Percentiles rank a stretch among this genome's conserved stretches.
Conservation (phyloP, 1,284 basidiomycete species). For the Trichosporon inkin region DNA sequence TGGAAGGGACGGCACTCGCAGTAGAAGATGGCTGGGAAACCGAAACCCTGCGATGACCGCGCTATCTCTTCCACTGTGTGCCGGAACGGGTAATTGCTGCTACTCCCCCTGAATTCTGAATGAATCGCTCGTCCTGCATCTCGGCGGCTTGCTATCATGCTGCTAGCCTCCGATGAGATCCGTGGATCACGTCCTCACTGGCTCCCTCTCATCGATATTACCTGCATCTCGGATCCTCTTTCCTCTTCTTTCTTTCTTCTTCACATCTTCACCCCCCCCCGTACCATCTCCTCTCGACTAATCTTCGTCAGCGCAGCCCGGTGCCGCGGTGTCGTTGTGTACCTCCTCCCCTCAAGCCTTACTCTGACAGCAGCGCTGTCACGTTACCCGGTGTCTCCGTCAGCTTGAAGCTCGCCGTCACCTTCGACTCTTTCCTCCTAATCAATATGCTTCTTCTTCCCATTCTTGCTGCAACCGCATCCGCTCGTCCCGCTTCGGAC, state of each 20-base stretch:
- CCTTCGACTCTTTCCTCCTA: neutral
- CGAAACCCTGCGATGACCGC: neutral
- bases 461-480: constrained; percentile 1
- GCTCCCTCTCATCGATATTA: neutral
- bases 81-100: neutral
- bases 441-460: neutral
- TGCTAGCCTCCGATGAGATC: neutral
- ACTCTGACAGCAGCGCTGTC: neutral
- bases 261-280: neutral
- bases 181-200: neutral
- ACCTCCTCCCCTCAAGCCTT: neutral
- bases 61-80: neutral
- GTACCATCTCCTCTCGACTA: neutral
- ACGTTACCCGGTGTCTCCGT: neutral
- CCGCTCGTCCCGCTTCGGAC: neutral
- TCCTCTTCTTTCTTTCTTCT: neutral
- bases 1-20: neutral
- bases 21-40: neutral
- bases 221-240: neutral
- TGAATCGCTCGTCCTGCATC: neutral
- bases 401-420: constrained; percentile 1
- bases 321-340: constrained; percentile 1
- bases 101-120: constrained; percentile 5
- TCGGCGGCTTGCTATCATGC: constrained; percentile 7
- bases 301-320: neutral